These are phyloP conservation scores for Arachis stenosperma DNA, from an alignment of 306 rosid genomes.

Conservation along the genomic window DNA sequence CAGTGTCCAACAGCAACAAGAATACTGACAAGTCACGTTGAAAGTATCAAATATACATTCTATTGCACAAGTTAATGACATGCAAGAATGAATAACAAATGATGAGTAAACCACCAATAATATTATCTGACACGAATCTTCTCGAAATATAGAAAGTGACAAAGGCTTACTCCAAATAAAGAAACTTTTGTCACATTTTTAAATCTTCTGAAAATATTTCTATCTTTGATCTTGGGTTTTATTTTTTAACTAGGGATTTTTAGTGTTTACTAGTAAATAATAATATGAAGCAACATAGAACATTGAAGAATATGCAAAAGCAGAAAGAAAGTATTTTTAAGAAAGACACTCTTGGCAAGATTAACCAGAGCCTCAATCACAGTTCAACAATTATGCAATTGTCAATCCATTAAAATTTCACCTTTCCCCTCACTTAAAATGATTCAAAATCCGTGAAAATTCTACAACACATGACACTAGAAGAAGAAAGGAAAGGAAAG, in stretches of 20 bases:
- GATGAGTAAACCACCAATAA: too few relatives aligned
- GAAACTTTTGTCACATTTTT: too few relatives aligned
- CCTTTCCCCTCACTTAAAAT: conserved; percentile 31
- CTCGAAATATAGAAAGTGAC: too few relatives aligned
- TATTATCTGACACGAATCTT: too few relatives aligned
- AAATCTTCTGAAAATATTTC: too few relatives aligned
- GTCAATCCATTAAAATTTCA: conserved; percentile 42
- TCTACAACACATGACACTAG: conserved; percentile 32
- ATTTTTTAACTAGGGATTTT: too few relatives aligned
- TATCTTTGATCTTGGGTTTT: too few relatives aligned
- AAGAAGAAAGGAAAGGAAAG: not conserved
- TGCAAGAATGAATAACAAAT: not conserved
- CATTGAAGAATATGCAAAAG: conserved; percentile 4
- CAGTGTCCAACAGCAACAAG: not conserved
- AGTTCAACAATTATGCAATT: conserved; percentile 44
- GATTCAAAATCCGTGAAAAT: conserved; percentile 20
- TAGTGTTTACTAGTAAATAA: too few relatives aligned
- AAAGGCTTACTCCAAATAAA: too few relatives aligned
- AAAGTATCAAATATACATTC: not conserved
- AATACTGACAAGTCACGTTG: conserved; percentile 14
- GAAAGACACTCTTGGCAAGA: not conserved
- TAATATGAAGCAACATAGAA: not conserved
- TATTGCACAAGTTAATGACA: not conserved
- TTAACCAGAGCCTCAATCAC: conserved; percentile 22
- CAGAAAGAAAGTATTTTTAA: not conserved